phyloP scores from a whole-genome alignment of 805 yeast species.

The Pichia kluyveri region DNA sequence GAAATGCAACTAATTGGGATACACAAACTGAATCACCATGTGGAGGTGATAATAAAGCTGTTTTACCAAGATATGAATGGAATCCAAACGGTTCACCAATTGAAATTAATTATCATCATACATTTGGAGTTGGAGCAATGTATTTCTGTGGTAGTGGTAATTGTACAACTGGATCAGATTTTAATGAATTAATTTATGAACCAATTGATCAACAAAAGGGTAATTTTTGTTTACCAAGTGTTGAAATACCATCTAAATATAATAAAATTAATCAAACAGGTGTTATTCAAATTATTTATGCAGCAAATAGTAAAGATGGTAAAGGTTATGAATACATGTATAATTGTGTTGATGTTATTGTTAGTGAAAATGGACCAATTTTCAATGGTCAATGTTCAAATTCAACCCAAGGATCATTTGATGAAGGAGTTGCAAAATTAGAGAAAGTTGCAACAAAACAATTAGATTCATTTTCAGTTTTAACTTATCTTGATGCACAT shows the following conservation, averaged over 20 bases:
- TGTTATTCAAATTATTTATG: conserved; percentile 22
- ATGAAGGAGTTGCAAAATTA: background rate
- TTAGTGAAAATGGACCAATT: conserved; percentile 19
- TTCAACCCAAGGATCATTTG: conserved; percentile 8
- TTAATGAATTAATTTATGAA: conserved; percentile 17
- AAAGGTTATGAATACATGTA: conserved; percentile 17
- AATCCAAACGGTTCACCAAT: conserved; percentile 26
- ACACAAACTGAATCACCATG: conserved; percentile 24
- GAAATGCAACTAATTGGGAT: conserved; percentile 23
- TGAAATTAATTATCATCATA: conserved; percentile 17
- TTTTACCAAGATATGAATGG: conserved; percentile 23
- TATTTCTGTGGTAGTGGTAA: conserved; percentile 19
- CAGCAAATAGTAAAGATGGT: conserved; percentile 11
- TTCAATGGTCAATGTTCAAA: conserved; percentile 23
- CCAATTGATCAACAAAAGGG: conserved; percentile 19
- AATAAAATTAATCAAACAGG: conserved; percentile 17
- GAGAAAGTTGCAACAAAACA: background rate
- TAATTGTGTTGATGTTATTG: conserved; percentile 23
- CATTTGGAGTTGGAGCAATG: conserved; percentile 18
- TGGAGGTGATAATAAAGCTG: conserved; percentile 22
- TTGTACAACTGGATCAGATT: conserved; percentile 18
- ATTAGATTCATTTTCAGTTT: background rate
- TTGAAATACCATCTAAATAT: conserved; percentile 17
- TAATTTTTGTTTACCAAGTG: conserved; percentile 22
- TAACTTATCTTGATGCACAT: background rate